Percentiles rank a stretch among this genome's conserved stretches.
Conservation (phyloP, 345 rosid species). For the Boechera retrofracta region DNA sequence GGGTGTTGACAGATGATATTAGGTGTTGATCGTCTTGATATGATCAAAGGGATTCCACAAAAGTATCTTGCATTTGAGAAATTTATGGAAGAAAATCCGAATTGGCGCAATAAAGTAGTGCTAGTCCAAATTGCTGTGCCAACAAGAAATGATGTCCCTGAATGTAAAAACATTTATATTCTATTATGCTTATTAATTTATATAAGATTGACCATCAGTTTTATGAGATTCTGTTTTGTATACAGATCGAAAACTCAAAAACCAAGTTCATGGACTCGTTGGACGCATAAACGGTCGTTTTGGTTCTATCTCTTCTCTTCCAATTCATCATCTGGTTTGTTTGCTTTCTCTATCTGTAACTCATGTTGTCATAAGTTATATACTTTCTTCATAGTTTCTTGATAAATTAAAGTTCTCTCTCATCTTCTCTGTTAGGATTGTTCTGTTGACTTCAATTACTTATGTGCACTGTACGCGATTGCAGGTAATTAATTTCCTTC, state of each 20-base stretch:
- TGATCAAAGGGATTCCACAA: constrained; percentile 94
- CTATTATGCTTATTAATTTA: neutral
- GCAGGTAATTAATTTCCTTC: constrained; percentile 63
- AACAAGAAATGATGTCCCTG: constrained; percentile 94
- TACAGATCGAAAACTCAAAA: constrained; percentile 75
- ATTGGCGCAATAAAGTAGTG: constrained; percentile 89
- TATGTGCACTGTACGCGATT: constrained; percentile 88
- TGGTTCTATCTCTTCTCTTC: constrained; percentile 85
- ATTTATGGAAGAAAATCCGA: constrained; percentile 81
- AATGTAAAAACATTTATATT: constrained; percentile 57
- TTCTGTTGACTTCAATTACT: constrained; percentile 69
- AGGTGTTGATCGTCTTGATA: constrained; percentile 95
- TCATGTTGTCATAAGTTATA: constrained; percentile 20
- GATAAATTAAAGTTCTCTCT: neutral
- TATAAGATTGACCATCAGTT: neutral
- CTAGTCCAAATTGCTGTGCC: constrained; percentile 97
- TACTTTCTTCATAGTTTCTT: constrained; percentile 19
- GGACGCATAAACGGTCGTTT: constrained; percentile 96
- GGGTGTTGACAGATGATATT: constrained; percentile 47
- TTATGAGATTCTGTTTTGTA: neutral
- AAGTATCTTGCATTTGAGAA: constrained; percentile 94
- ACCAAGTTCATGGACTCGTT: constrained; percentile 93
- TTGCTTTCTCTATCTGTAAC: constrained; percentile 28
- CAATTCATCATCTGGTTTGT: constrained; percentile 90
- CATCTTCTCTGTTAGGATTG: constrained; percentile 64